Base-by-base conservation (phyloP, 768 basidiomycete species). In the Pulveroboletus frians region DNA sequence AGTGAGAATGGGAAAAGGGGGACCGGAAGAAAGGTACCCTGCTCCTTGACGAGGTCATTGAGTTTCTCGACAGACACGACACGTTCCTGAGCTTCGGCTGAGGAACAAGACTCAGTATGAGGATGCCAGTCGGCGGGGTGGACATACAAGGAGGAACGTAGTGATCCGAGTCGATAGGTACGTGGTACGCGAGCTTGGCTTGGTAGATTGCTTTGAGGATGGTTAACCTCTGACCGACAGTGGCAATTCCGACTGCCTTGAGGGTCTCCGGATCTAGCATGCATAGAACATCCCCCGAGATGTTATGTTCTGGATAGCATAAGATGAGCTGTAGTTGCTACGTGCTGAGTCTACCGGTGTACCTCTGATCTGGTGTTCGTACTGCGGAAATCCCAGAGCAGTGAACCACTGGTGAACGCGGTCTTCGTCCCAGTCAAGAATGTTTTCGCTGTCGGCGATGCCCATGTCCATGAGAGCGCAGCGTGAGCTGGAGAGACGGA, bases 121-220 rank as follows among this genome's bases (percentile, higher is more conserved):
- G 39, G 34, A 31, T 47, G 40, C 23, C 1, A 10, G 43, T 4
- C n/a, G 18, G 20, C 26, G 44, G 38, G 45, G 36, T 37, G 40
- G 40, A 72, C 89, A 61, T 62, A 92, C 92, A 93, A 49, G 91
- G 90, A 9, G 93, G 92, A 13, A 93, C 79, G 65, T 92, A 96
- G 59, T 90, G 79, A 54, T 88, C 85, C 34, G 85, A 72, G 50
- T 91, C 89, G 56, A 94, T 83, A 32, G 88, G 82, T 44, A 99
- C 74, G 53, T 83, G 83, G 61, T 94, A 79, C 1, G 82, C 81
- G 44, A 93, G 70, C 74, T 99, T 99, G 59, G 90, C 73, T 46
- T 82, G 81, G 71, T 96, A 98, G 49, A 97, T 83, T 41, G 88
- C 85, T 68, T 92, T 94, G 65, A 98, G 83, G 54, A 98, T 92